Evolutionary conservation across 2,329 filamentous ascomycete genomes (phyloP), one percentile per base, ranked within the genome.

Genomic region (Fusarium devonianum): DNA sequence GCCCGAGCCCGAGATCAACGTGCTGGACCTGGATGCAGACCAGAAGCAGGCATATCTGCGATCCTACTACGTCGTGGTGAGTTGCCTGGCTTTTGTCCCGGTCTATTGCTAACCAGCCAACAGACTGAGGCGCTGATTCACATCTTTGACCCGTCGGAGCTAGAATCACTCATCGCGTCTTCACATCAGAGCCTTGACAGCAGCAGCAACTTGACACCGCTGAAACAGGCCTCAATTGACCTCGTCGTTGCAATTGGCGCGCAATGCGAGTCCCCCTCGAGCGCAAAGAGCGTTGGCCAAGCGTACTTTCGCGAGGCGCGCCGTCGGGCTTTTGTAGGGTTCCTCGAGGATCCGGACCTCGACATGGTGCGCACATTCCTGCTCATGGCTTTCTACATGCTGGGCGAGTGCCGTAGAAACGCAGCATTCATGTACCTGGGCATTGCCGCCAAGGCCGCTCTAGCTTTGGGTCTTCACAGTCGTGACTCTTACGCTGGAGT

Each of bases 341-440:
- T 66, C 16, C 63, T 66, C 0, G 57, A 66, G 18, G 63, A 66
- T 11, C 63, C 63, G 2, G 62, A 65, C 13, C 22, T 66, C 1
- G 60, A 66, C 7, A 62, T 66, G 59, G 60, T 66, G 2, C 48
- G 62, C 6, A 49, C 53, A 0, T 66, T 66, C 18, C 40, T 66
- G 3, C 58, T 90, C 70, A 89, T 91, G 72, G 89, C 84, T 7
- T 87, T 87, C 12, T 90, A 87, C 77, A 86, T 90, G 73, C 81
- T 88, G 23, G 83, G 82, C 23, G 64, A 72, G 29, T 75, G 82
- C 53, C 73, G 81, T 55, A 86, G 84, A 56, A 85, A 91, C 73
- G 76, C 82, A 0, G 83, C 83, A 0, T 86, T 84, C 42, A 84
- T 86, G 79, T 86, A 86, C 45, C 65, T 86, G 3, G 83, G 83